Conservation (phyloP, 805 yeast species). For the Wickerhamomyces ciferrii region DNA sequence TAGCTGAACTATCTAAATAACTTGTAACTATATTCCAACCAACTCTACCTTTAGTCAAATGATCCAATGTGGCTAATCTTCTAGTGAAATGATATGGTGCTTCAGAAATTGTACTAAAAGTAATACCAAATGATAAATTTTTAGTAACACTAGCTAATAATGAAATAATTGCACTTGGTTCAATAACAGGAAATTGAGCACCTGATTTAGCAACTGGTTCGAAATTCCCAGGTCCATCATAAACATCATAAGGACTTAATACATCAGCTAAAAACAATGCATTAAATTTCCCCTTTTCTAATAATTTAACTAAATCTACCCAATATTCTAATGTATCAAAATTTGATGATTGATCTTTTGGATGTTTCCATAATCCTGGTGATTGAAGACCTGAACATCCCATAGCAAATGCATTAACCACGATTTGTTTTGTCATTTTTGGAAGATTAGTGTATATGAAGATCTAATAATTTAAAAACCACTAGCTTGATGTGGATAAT, state of each 20-base stretch:
- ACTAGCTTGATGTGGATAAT: too few species aligned
- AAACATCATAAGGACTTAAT: conserved; percentile 30
- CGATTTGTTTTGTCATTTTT: conserved; percentile 16
- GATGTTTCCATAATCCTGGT: not conserved
- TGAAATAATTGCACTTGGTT: not conserved
- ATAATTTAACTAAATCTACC: conserved; percentile 26
- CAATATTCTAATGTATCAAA: conserved; percentile 21
- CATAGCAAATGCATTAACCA: conserved; percentile 33
- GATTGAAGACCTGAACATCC: conserved; percentile 13
- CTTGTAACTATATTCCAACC: conserved; percentile 32
- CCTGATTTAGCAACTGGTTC: conserved; percentile 31
- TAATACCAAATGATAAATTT: conserved; percentile 28
- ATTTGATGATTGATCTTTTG: not conserved
- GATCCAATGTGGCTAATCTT: conserved; percentile 33
- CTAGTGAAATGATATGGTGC: conserved; percentile 31
- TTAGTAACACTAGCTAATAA: conserved; percentile 34
- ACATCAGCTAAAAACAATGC: conserved; percentile 31
- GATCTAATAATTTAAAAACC: too few species aligned
- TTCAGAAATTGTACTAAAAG: conserved; percentile 32
- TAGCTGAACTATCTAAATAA: conserved; percentile 31
- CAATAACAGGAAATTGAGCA: not conserved
- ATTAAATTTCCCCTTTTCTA: conserved; percentile 30
- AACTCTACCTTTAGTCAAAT: conserved; percentile 31
- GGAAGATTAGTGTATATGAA: too few species aligned
- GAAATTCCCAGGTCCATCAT: conserved; percentile 13